Percentiles rank a stretch among this genome's conserved stretches.
phyloP scores from a whole-genome alignment of 2,329 filamentous ascomycete species.

The Hawksworthiomyces lignivorus region DNA sequence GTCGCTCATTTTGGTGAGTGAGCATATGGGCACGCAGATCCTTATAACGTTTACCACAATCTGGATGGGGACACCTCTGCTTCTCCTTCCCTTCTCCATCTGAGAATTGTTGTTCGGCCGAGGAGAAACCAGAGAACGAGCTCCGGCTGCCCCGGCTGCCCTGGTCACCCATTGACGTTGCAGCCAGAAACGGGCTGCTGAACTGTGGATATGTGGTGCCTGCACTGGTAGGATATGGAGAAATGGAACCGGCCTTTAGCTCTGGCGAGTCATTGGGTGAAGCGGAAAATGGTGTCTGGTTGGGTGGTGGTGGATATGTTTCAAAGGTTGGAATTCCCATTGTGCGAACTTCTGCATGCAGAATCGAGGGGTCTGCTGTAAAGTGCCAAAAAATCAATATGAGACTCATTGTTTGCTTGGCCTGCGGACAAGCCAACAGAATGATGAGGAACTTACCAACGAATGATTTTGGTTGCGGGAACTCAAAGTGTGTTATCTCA shows the following conservation, averaged over 20 bases:
- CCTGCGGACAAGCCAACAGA: no score
- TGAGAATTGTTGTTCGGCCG: slow-evolving; percentile 53
- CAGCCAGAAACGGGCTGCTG: slow-evolving; percentile 37
- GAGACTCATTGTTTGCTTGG: neutral
- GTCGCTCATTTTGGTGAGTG: slow-evolving; percentile 83
- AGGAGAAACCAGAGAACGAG: slow-evolving; percentile 50
- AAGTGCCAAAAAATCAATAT: slow-evolving; percentile 42
- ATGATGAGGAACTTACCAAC: slow-evolving; percentile 50
- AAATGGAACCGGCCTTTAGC: slow-evolving; percentile 36
- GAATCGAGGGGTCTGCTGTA: slow-evolving; percentile 45
- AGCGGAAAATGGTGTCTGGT: slow-evolving; percentile 40
- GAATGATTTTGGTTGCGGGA: slow-evolving; percentile 40
- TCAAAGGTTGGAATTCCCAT: slow-evolving; percentile 45
- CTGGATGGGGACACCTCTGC: slow-evolving; percentile 69
- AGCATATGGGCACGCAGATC: slow-evolving; percentile 91
- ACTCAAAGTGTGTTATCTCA: slow-evolving; percentile 42
- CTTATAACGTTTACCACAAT: slow-evolving; percentile 82
- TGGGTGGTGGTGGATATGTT: slow-evolving; percentile 34
- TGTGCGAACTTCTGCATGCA: slow-evolving; percentile 47
- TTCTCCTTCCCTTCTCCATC: slow-evolving; percentile 59
- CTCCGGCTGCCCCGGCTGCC: slow-evolving; percentile 60
- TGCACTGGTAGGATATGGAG: slow-evolving; percentile 46
- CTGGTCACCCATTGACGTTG: slow-evolving; percentile 32
- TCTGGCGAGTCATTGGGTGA: slow-evolving; percentile 56
- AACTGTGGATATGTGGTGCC: slow-evolving; percentile 23